phyloP scores from a whole-genome alignment of 176 grass and related monocot species.

The Musa acuminata region DNA sequence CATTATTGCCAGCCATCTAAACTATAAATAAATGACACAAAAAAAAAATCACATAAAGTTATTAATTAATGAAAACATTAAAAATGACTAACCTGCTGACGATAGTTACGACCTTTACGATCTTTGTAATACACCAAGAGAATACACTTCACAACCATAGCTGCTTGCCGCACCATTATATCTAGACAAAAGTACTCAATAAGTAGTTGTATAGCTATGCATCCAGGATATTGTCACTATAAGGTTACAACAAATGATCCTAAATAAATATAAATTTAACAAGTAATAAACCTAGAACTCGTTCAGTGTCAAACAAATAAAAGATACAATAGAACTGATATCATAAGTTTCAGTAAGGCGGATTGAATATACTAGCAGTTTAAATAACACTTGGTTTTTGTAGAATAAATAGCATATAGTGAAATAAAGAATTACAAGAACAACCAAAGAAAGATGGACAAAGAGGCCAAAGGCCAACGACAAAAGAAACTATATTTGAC shows the following conservation, averaged over 20 bases:
- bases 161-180: slow-evolving; percentile 82
- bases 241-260: background rate
- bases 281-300: no score
- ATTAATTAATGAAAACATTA: background rate
- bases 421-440: no score
- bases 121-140: slow-evolving; percentile 81
- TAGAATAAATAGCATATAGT: no score
- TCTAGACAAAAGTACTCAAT: slow-evolving; percentile 40
- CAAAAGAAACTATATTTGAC: no score
- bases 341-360: no score
- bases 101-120: slow-evolving; percentile 72
- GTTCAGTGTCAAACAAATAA: no score
- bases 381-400: no score
- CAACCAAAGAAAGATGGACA: no score
- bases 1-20: no score
- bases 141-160: slow-evolving; percentile 76
- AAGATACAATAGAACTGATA: no score
- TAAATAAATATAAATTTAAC: background rate
- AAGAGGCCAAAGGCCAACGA: no score
- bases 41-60: background rate
- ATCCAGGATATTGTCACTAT: background rate
- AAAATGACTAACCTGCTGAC: slow-evolving; percentile 47
- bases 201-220: background rate
- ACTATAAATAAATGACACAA: background rate
- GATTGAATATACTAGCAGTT: no score